Evolutionary conservation across 768 basidiomycete species (phyloP).

Genomic region (Daedalea quercina): DNA sequence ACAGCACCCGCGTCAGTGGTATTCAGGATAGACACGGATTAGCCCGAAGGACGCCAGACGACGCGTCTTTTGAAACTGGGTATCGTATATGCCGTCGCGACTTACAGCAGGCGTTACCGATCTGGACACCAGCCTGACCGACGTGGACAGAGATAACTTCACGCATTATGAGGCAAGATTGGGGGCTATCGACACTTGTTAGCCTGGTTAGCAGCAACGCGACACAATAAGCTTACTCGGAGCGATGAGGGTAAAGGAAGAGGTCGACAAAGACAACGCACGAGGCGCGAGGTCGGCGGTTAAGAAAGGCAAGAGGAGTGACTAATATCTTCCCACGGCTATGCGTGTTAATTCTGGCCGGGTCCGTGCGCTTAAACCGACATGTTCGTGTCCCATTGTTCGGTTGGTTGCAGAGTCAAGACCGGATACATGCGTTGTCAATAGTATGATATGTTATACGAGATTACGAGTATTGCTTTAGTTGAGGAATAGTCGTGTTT

Average conservation of each 20-base stretch:
- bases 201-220: neutral
- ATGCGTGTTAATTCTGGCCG: constrained; percentile 2
- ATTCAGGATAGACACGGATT: neutral
- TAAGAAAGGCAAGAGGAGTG: constrained; percentile 31
- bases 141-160: constrained; percentile 99
- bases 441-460: too few relatives aligned
- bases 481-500: too few relatives aligned
- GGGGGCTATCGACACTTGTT: neutral
- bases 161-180: constrained; percentile 48
- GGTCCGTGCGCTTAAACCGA: constrained; percentile 11
- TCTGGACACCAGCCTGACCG: constrained; percentile 97
- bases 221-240: constrained; percentile 16
- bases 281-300: constrained; percentile 29
- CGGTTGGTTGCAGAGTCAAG: too few relatives aligned
- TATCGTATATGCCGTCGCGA: constrained; percentile 21
- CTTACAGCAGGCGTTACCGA: constrained; percentile 98
- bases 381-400: too few relatives aligned
- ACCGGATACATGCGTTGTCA: too few relatives aligned
- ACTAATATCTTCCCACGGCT: constrained; percentile 19
- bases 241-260: constrained; percentile 19
- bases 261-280: constrained; percentile 25
- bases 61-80: constrained; percentile 12
- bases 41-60: neutral
- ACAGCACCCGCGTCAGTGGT: constrained; percentile 5
- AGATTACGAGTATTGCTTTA: too few relatives aligned